Evolutionary conservation across 2,329 filamentous ascomycete genomes (phyloP), one percentile per base, ranked within the genome.

Genomic region (Sclerotinia minor): DNA sequence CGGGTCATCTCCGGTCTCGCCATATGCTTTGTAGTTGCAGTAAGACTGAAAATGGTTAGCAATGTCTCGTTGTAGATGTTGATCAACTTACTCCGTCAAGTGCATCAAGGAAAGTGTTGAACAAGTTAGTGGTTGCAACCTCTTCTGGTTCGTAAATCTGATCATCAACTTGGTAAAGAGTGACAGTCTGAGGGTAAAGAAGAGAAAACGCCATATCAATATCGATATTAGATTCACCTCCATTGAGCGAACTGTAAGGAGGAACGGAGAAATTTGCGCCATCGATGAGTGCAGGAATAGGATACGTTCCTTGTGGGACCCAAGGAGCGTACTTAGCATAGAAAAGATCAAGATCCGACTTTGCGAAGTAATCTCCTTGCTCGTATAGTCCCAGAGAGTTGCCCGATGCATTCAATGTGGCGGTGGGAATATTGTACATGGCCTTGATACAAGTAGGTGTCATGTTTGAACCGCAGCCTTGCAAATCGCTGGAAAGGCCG

Each of bases 21-120:
- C 80, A 61, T 78, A 81, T 9, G 80, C 79, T n/a, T 72, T 76
- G 63, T 82, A 82, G 2, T 76, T 81, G 73, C 82, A 83, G 74
- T 83, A 83, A 29, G 73, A 74, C 65, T 72, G 38, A 11, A 24
- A 54, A 24, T 32, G 3, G 17, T 72, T 64, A 71, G 68, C 8
- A 2, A 52, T 26, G 17, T 35, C 32, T 5, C 2, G 32, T 61
- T 19, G 6, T 38, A 32, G 15, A 44, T 15, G 13, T 19, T 17
- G 4, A 24, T 17, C 6, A 29, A 68, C 68, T 64, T 58, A 72
- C 71, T 24, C 73, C 73, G 66, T 76, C 74, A 21, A 76, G 63
- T 49, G 74, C 73, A 67, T 75, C 74, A 19, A 76, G 68, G 63
- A 75, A 76, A 13, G 73, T 76, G 45, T 76, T 76, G 69, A 76